Evolutionary conservation across 2,329 filamentous ascomycete species (phyloP), one percentile per base, ranked within the genome.

Genomic region (Calonectria hongkongensis): DNA sequence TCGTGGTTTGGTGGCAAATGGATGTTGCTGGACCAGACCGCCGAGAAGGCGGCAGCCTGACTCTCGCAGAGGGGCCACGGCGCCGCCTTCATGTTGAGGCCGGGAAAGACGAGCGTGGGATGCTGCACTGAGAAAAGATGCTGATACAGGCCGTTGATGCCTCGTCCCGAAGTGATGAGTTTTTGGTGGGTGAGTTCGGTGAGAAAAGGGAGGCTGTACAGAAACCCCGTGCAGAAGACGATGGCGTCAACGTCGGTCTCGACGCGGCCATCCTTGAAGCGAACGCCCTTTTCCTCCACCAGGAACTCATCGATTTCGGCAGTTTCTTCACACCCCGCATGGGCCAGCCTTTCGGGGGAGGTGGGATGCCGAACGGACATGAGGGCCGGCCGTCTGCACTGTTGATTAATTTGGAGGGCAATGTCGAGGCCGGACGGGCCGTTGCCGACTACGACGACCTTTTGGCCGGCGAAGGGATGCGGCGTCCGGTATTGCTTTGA

Each of bases 191-290:
- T 79, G 5, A 90, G 76, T 2, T 84, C 81, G 15, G 82, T 81
- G 5, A 93, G 82, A 80, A 98, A 98, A 0, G 95, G 95, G 71
- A 94, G 94, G 6, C 93, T 92, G 84, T 94, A 98, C 70, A 98
- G 90, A 79, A 97, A 98, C 0, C 96, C 96, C 0, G 96, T 98
- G 82, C 94, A 96, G 83, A 96, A 98, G 33, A 98, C 82, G 7
- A 98, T 86, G 1, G 91, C 89, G 79, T 98, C 96, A 69, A 98
- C 84, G 41, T 92, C 86, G 3, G 85, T 85, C 79, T 95, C 94
- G 12, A 93, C 80, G 0, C 87, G 87, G 2, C 93, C 93, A 78
- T 95, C 88, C 48, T 88, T 87, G 74, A 97, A 94, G 39, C 89
- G 86, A 2, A 97, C 88, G 3, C 89, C 92, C 74, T 91, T 88